These are phyloP conservation scores for Cryptococcus neoformans DNA, from an alignment of 1,284 basidiomycete species.

Conservation along the genomic window DNA sequence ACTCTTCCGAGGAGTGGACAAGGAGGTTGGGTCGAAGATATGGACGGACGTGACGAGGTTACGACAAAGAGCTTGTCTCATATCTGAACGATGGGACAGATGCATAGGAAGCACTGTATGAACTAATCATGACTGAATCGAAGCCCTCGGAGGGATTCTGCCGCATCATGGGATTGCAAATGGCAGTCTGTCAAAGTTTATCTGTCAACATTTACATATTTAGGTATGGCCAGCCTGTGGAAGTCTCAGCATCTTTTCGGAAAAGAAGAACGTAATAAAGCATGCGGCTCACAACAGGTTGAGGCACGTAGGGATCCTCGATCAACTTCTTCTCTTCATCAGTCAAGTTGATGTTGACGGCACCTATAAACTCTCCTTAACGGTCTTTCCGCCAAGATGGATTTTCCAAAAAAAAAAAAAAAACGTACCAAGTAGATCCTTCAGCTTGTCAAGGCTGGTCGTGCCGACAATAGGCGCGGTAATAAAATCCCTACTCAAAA, in stretches of 20 bases:
- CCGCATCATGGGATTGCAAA: too few relatives aligned
- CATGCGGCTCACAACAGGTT: slow-evolving; percentile 6
- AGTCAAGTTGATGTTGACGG: slow-evolving; percentile 52
- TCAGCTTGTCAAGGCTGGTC: slow-evolving; percentile 23
- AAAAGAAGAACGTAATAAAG: too few relatives aligned
- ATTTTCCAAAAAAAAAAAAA: neutral
- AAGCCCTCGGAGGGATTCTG: too few relatives aligned
- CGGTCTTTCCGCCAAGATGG: neutral
- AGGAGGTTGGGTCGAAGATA: slow-evolving; percentile 9
- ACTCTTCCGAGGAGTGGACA: slow-evolving; percentile 29
- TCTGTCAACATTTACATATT: too few relatives aligned
- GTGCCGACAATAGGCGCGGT: slow-evolving; percentile 28
- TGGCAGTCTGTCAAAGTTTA: too few relatives aligned
- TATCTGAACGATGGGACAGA: too few relatives aligned
- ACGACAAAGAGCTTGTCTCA: too few relatives aligned
- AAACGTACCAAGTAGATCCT: slow-evolving; percentile 8
- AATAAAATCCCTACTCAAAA: slow-evolving; percentile 14
- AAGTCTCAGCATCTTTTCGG: too few relatives aligned
- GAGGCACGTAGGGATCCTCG: slow-evolving; percentile 51
- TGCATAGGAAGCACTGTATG: too few relatives aligned
- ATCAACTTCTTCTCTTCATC: slow-evolving; percentile 58
- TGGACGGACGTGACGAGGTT: neutral
- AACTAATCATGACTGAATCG: too few relatives aligned
- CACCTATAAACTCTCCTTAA: slow-evolving; percentile 9
- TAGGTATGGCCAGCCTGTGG: too few relatives aligned